Evolutionary conservation across 495 filamentous ascomycete genomes (phyloP).

Genomic region (Paragyromitra xinjiangensis): DNA sequence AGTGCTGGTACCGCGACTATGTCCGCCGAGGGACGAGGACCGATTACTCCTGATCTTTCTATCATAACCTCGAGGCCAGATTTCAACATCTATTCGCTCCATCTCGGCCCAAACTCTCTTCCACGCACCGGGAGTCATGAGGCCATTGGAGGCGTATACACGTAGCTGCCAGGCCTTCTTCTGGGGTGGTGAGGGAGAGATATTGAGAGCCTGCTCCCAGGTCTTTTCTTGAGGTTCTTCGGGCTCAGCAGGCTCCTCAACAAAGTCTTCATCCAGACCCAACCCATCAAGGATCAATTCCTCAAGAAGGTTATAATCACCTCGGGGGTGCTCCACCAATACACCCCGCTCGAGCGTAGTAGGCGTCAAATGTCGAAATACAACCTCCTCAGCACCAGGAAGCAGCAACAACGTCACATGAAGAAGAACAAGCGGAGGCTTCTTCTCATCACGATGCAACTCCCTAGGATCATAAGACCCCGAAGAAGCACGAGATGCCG

Average conservation of each 20-base stretch:
- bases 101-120: slow-evolving; percentile 93
- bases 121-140: slow-evolving; percentile 93
- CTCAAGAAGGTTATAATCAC: slow-evolving; percentile 90
- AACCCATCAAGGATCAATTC: slow-evolving; percentile 89
- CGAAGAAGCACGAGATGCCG: slow-evolving; percentile 68
- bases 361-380: slow-evolving; percentile 71
- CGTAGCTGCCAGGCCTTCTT: slow-evolving; percentile 80
- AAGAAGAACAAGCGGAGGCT: slow-evolving; percentile 79
- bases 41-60: slow-evolving; percentile 20
- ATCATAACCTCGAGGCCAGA: slow-evolving; percentile 69
- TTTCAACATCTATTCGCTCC: slow-evolving; percentile 94
- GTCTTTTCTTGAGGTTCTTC: slow-evolving; percentile 64
- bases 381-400: slow-evolving; percentile 72
- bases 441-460: slow-evolving; percentile 60
- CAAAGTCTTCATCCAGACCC: slow-evolving; percentile 73
- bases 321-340: slow-evolving; percentile 85
- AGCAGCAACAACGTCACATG: slow-evolving; percentile 85
- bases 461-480: slow-evolving; percentile 65
- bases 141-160: slow-evolving; percentile 90
- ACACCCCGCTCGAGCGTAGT: slow-evolving; percentile 85
- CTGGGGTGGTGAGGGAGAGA: slow-evolving; percentile 21
- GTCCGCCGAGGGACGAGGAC: slow-evolving; percentile 21
- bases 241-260: slow-evolving; percentile 60
- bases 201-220: slow-evolving; percentile 55
- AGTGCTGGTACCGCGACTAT: slow-evolving; percentile 39